Evolutionary conservation across 2,329 filamentous ascomycete genomes (phyloP).

Genomic region (Rhexocercosporidium sp.): DNA sequence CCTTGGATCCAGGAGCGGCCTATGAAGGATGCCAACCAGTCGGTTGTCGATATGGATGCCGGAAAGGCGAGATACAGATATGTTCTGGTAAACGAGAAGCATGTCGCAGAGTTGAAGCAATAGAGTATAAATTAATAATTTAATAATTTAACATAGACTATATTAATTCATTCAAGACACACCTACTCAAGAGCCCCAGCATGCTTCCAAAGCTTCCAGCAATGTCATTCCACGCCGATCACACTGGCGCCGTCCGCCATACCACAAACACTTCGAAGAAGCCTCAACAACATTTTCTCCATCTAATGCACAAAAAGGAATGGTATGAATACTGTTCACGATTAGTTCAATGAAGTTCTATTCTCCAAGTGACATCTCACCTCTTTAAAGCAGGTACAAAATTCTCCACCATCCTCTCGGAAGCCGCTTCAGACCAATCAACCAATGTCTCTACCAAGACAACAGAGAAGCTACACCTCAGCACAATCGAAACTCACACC

Average conservation of each 20-base stretch:
- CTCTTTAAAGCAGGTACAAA: no score
- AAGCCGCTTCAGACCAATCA: no score
- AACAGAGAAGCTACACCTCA: no score
- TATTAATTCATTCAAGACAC: neutral
- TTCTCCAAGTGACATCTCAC: no score
- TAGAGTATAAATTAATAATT: neutral
- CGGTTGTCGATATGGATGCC: slow-evolving; percentile 59
- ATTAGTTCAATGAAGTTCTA: no score
- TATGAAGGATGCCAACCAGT: slow-evolving; percentile 63
- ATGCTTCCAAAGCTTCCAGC: neutral
- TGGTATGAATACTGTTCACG: neutral
- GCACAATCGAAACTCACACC: no score
- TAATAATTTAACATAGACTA: no score
- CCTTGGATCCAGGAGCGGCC: slow-evolving; percentile 61
- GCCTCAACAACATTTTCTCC: neutral
- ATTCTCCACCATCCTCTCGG: no score
- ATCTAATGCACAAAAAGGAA: neutral
- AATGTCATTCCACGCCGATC: neutral
- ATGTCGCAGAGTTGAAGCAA: slow-evolving; percentile 27
- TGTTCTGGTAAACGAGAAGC: slow-evolving; percentile 51
- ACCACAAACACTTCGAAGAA: neutral
- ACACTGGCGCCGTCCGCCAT: neutral
- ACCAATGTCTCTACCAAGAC: no score
- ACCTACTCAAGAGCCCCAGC: neutral
- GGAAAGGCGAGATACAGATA: slow-evolving; percentile 60